Evolutionary conservation across 2,329 filamentous ascomycete genomes (phyloP).

Genomic region (Neonectria punicea): DNA sequence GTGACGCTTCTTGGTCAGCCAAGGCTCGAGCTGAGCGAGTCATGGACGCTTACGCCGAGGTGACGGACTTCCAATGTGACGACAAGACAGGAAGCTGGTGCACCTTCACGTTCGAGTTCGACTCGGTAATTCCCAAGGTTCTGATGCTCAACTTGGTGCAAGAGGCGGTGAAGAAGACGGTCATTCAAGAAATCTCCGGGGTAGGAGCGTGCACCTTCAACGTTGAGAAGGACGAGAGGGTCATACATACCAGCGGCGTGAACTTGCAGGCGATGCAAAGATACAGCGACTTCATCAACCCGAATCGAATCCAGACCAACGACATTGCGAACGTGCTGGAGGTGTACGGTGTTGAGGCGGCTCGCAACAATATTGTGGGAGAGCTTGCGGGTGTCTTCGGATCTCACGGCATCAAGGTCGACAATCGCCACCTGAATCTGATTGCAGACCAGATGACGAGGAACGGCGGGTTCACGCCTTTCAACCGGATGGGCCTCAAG

Average conservation of each 20-base stretch:
- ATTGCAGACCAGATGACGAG: slow-evolving; percentile 99
- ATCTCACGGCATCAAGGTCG: slow-evolving; percentile 91
- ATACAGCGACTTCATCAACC: slow-evolving; percentile 86
- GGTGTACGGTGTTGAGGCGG: slow-evolving; percentile 93
- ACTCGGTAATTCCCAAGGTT: slow-evolving; percentile 83
- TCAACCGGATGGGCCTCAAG: slow-evolving; percentile 89
- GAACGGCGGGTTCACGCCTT: slow-evolving; percentile 86
- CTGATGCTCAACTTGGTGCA: slow-evolving; percentile 94
- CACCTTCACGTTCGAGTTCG: slow-evolving; percentile 85
- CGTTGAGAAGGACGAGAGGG: slow-evolving; percentile 64
- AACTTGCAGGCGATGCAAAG: slow-evolving; percentile 93
- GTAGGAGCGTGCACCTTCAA: slow-evolving; percentile 77
- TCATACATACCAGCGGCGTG: slow-evolving; percentile 83
- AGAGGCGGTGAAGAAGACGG: slow-evolving; percentile 77
- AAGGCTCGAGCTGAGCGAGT: slow-evolving; percentile 71
- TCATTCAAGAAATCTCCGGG: slow-evolving; percentile 87
- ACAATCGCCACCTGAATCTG: slow-evolving; percentile 91
- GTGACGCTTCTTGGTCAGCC: slow-evolving; percentile 52
- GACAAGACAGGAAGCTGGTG: slow-evolving; percentile 78
- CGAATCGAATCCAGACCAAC: slow-evolving; percentile 88
- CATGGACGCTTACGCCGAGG: slow-evolving; percentile 70
- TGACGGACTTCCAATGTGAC: slow-evolving; percentile 84
- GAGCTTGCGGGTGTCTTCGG: slow-evolving; percentile 89
- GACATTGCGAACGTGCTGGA: slow-evolving; percentile 87
- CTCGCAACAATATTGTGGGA: slow-evolving; percentile 84